Evolutionary conservation across 352 stramenopile species (phyloP).

Genomic region (Pythium grandisporangium): DNA sequence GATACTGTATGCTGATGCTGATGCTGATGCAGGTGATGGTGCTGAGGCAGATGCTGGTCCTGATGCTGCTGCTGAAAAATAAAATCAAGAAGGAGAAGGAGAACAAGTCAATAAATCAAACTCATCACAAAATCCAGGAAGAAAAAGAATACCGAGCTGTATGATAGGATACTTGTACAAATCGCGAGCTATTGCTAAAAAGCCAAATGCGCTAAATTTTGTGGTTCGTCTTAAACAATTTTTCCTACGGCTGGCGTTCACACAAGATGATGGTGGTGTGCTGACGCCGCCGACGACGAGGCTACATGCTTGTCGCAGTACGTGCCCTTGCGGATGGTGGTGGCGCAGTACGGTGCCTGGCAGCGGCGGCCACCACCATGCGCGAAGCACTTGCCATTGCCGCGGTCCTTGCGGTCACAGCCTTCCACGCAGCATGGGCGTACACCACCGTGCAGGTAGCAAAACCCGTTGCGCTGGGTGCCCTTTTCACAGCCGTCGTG

Average conservation of each 20-base stretch:
- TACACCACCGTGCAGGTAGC: conserved; percentile 70
- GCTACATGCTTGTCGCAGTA: conserved; percentile 34
- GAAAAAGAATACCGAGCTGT: no score
- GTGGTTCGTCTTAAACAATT: no score
- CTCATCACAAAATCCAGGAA: not conserved
- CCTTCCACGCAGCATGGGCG: conserved; percentile 57
- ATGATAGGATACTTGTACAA: no score
- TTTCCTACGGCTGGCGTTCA: no score
- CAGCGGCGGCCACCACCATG: conserved; percentile 68
- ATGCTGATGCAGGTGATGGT: no score
- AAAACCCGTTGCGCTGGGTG: conserved; percentile 74
- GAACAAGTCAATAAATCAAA: not conserved
- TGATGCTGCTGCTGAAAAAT: no score
- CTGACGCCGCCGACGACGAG: not conserved
- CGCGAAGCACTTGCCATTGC: conserved; percentile 76
- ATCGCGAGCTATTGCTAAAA: no score
- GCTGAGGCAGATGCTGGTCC: no score
- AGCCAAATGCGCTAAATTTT: no score
- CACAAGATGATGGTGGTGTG: no score
- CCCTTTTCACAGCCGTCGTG: conserved; percentile 68
- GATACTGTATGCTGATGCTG: no score
- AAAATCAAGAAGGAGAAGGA: no score
- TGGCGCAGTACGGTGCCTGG: conserved; percentile 51
- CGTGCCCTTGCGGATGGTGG: conserved; percentile 48
- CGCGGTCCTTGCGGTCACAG: conserved; percentile 78